Percentiles rank a stretch among this genome's conserved stretches.
Conservation (phyloP, 805 yeast species). For the Candida odintsovae region DNA sequence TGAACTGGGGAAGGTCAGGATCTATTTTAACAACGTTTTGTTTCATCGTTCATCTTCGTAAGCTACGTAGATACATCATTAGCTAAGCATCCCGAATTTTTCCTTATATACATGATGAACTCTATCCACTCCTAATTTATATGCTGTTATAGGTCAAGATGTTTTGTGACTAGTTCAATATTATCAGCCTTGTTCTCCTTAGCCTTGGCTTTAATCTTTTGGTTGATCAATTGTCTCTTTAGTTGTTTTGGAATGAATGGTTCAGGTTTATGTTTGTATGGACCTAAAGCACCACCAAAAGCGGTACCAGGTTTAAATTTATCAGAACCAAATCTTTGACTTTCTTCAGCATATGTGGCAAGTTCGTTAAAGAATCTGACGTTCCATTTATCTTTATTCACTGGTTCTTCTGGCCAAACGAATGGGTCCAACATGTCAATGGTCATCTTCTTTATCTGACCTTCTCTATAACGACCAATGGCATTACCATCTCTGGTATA, state of each 20-base stretch:
- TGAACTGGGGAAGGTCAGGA: background rate
- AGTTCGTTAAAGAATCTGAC: constrained; percentile 40
- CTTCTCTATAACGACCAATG: constrained; percentile 64
- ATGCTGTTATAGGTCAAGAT: constrained; percentile 12
- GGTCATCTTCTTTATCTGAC: constrained; percentile 93
- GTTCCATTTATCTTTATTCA: constrained; percentile 36
- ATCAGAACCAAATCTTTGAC: constrained; percentile 59
- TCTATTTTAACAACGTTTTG: background rate
- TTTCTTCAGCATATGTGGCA: constrained; percentile 46
- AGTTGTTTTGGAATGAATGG: constrained; percentile 55
- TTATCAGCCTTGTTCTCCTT: constrained; percentile 13
- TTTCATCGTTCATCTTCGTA: background rate
- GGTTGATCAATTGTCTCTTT: constrained; percentile 40
- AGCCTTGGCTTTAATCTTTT: constrained; percentile 26
- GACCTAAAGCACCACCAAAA: constrained; percentile 63
- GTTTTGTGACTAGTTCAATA: constrained; percentile 18
- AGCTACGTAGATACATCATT: background rate
- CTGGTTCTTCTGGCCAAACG: constrained; percentile 78
- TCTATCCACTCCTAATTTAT: background rate
- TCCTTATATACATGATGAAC: constrained; percentile 5
- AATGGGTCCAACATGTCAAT: constrained; percentile 95
- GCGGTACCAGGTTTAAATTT: constrained; percentile 59
- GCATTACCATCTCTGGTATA: constrained; percentile 55
- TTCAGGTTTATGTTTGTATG: constrained; percentile 52
- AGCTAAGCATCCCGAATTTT: background rate